These are phyloP conservation scores for Bathelium albidoporum DNA, from an alignment of 495 filamentous ascomycete species.

Conservation along the genomic window DNA sequence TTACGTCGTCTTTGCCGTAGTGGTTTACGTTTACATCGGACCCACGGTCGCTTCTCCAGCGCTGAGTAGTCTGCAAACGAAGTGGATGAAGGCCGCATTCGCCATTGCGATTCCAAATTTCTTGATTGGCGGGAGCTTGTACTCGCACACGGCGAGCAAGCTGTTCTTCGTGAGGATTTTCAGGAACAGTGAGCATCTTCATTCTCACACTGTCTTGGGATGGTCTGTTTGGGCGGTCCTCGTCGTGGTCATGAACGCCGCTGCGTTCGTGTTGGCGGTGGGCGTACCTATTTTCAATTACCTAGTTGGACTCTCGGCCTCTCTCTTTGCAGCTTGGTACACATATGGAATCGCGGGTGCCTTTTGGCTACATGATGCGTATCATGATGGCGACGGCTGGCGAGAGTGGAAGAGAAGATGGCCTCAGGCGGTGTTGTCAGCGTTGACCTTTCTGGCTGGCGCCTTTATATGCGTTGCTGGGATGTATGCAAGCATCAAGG, in stretches of 20 bases:
- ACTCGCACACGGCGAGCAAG: conserved; percentile 44
- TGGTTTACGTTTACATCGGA: conserved; percentile 43
- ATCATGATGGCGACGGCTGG: conserved; percentile 25
- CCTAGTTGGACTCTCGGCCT: conserved; percentile 38
- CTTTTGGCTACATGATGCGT: conserved; percentile 28
- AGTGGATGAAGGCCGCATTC: conserved; percentile 40
- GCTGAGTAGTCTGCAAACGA: conserved; percentile 39
- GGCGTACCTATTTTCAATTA: conserved; percentile 47
- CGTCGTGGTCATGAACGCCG: conserved; percentile 36
- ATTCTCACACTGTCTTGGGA: conserved; percentile 40
- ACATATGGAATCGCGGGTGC: conserved; percentile 27
- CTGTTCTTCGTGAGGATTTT: conserved; percentile 42
- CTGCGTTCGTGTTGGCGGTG: conserved; percentile 42
- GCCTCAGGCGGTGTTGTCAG: conserved; percentile 18
- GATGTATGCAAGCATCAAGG: conserved; percentile 25
- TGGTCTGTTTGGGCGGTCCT: conserved; percentile 41
- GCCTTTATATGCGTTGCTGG: conserved; percentile 29
- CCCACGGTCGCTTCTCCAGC: conserved; percentile 40
- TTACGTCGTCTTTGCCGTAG: conserved; percentile 44
- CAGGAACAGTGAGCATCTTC: conserved; percentile 36
- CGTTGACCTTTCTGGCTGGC: conserved; percentile 21
- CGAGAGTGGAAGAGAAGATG: conserved; percentile 23
- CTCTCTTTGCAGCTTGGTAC: conserved; percentile 33
- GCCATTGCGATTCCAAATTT: conserved; percentile 39
- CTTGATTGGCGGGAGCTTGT: conserved; percentile 42